These are phyloP conservation scores for Dunaliella primolecta DNA, from an alignment of 139 green algal species.

Conservation along the genomic window DNA sequence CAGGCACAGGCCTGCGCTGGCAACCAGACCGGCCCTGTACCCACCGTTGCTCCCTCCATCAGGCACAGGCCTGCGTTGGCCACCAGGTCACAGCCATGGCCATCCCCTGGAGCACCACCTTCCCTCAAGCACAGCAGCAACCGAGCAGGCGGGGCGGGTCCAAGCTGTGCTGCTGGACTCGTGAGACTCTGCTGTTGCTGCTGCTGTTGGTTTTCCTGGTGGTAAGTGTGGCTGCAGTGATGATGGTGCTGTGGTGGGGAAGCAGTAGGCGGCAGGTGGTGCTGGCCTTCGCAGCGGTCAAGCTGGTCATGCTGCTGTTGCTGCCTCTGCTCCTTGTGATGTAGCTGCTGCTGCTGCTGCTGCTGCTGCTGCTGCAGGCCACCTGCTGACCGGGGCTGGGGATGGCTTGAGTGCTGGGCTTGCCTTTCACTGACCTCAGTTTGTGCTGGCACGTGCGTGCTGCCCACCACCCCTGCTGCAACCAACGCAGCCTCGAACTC, in stretches of 20 bases:
- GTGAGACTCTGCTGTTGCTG: constrained; percentile 2
- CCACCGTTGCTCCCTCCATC: not conserved
- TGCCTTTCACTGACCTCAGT: too few relatives aligned
- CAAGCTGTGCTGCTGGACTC: too few relatives aligned
- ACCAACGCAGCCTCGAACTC: too few relatives aligned
- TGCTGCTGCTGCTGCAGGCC: not conserved
- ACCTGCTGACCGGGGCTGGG: too few relatives aligned
- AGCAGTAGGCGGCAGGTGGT: too few relatives aligned
- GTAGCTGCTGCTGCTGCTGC: not conserved
- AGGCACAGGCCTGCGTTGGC: not conserved
- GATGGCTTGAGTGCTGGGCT: too few relatives aligned
- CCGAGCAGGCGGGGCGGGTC: not conserved
- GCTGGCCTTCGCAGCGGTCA: too few relatives aligned
- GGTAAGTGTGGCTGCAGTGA: too few relatives aligned
- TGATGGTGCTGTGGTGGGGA: too few relatives aligned
- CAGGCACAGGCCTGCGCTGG: not conserved
- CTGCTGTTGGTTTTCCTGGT: not conserved
- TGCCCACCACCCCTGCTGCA: too few relatives aligned
- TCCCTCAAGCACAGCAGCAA: not conserved
- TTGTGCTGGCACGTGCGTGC: too few relatives aligned
- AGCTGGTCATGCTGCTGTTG: not conserved
- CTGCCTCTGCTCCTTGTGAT: not conserved
- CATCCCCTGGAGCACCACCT: not conserved
- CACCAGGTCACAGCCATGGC: not conserved
- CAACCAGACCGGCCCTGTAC: not conserved